Conservation (phyloP, 2,329 filamentous ascomycete genomes). For the Aspergillus carbonarius region DNA sequence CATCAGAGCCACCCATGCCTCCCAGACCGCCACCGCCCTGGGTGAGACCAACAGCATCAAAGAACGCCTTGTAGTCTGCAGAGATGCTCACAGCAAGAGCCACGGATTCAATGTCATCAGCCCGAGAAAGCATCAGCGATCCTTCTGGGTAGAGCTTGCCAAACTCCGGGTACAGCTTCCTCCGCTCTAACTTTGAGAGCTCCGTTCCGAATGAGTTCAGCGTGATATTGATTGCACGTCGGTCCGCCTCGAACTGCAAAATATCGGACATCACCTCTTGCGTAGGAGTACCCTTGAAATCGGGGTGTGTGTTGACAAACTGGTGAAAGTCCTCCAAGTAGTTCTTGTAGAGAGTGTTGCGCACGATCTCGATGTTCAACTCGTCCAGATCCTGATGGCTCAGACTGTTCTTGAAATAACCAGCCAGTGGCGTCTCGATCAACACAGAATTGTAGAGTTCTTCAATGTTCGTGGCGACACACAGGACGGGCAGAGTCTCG, state of each 20-base stretch:
- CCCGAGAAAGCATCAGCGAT: constrained; percentile 87
- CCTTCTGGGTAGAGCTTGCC: constrained; percentile 92
- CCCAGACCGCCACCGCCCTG: constrained; percentile 70
- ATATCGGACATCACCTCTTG: constrained; percentile 95
- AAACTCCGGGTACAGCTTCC: constrained; percentile 92
- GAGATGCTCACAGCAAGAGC: constrained; percentile 90
- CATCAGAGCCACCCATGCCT: constrained; percentile 75
- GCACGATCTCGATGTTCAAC: constrained; percentile 97
- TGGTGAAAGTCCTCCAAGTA: constrained; percentile 97
- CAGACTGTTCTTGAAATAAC: constrained; percentile 95
- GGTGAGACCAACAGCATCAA: constrained; percentile 82
- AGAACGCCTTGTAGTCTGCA: constrained; percentile 91
- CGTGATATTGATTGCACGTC: constrained; percentile 97
- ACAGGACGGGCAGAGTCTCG: constrained; percentile 97
- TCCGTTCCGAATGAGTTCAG: constrained; percentile 98
- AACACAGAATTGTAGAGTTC: constrained; percentile 98
- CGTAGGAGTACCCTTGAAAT: constrained; percentile 84
- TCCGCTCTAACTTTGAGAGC: constrained; percentile 86
- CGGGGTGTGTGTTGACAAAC: constrained; percentile 86
- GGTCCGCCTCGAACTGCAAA: constrained; percentile 93
- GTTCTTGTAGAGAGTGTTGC: constrained; percentile 99
- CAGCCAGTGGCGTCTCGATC: constrained; percentile 91
- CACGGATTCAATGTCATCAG: constrained; percentile 93
- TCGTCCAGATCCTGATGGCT: constrained; percentile 97
- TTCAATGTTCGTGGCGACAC: constrained; percentile 96